phyloP scores from a whole-genome alignment of 164 flowering plant species.

The Annona cherimola region DNA sequence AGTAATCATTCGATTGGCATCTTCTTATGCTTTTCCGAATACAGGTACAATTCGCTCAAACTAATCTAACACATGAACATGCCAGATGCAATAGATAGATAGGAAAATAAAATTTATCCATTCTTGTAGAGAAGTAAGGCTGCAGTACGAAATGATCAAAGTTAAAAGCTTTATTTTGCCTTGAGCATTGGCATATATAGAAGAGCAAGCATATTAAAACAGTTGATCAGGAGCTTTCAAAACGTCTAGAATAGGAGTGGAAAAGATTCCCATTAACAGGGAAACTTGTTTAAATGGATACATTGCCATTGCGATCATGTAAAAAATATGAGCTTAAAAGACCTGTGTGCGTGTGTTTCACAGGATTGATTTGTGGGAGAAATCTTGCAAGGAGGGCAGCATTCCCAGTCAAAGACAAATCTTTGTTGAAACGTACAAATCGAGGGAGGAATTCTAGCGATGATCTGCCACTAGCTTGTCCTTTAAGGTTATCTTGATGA shows the following conservation, averaged over 20 bases:
- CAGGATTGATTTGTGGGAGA: conserved; percentile 15
- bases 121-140: not conserved
- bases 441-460: not conserved
- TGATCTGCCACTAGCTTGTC: not conserved
- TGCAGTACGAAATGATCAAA: not conserved
- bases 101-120: not conserved
- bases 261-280: not conserved
- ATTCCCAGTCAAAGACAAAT: conserved; percentile 13
- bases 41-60: not conserved
- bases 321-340: not conserved
- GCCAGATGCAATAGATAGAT: not conserved
- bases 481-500: not conserved
- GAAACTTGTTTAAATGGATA: not conserved
- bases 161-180: not conserved
- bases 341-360: not conserved
- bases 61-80: too few relatives aligned
- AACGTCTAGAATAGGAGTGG: not conserved
- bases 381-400: conserved; percentile 10
- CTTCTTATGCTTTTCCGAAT: conserved; percentile 18
- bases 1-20: conserved; percentile 21
- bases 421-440: conserved; percentile 3
- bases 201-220: too few relatives aligned
- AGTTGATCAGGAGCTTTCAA: not conserved
- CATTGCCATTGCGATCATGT: not conserved
- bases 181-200: not conserved